Evolutionary conservation across 495 filamentous ascomycete genomes (phyloP), one percentile per base, ranked within the genome.

Genomic region (Aspergillus panamensis): DNA sequence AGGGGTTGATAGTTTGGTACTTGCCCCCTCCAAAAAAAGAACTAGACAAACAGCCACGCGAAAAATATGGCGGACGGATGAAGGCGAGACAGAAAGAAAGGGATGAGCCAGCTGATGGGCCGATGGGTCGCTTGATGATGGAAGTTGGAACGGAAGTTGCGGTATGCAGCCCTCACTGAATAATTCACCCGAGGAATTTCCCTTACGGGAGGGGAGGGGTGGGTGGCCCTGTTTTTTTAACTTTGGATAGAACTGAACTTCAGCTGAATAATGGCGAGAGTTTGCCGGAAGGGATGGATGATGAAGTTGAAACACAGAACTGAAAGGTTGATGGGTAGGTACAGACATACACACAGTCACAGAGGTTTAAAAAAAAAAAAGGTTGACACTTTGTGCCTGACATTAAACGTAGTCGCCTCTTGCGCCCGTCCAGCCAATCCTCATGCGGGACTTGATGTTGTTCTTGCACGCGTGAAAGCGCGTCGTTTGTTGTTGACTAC

Each of bases 161-260:
- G 64, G 64, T 66, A 66, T 66, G 64, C 64, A 66, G 35, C 43
- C 57, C 55, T 66, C 58, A 57, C 49, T 63, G 58, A 58, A 51
- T 51, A 57, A 62, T 59, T 63, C 30, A 48, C 21, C 64, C 60
- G 58, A 62, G 52, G 59, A 56, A 61, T 63, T 63, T 61, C 64
- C 61, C 58, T 66, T 66, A 50, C 56, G 55, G 61, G 64, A 56
- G 29, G 44, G 51, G 63, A 25, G 42, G 30, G 39, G 48, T 14
- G 20, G 21, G 17, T 33, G 39, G 37, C 43, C 30, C 44, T 55
- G 56, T 52, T 52, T 52, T 44, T 58, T 52, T 52, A 49, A 51
- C 48, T 58, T 58, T 42, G 30, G 39, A 31, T 35, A 20, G 42
- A 45, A 45, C 42, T 19, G 42, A 45, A 21, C 42, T 45, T 45